A percentile compares a stretch with the other conserved stretches of the same genome.
Conservation (phyloP, 139 green algal genomes). For the Parachlorella kessleri region DNA sequence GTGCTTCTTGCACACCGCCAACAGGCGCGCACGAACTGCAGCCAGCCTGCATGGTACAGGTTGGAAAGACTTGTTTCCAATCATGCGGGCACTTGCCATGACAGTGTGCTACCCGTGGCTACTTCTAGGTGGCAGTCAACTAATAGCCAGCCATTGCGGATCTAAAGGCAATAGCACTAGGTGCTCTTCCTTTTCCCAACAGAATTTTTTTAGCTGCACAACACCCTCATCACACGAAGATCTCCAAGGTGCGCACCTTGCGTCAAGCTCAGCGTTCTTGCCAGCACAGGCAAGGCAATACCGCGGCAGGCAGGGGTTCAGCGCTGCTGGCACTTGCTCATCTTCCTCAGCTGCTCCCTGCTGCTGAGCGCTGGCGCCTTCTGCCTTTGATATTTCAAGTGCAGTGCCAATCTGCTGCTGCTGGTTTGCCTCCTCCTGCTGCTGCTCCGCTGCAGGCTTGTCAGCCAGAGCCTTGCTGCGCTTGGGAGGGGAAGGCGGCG, state of each 20-base stretch:
- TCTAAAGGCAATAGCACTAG: no score
- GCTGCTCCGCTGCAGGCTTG: not conserved
- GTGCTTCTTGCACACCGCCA: constrained; percentile 1
- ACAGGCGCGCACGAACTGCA: not conserved
- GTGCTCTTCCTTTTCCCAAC: no score
- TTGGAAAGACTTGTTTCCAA: no score
- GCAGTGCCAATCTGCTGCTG: not conserved
- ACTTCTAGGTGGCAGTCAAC: no score
- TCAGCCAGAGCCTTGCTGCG: not conserved
- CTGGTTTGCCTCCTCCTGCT: not conserved
- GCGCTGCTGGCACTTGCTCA: no score
- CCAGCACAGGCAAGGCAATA: constrained; percentile 22
- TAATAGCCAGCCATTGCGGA: no score
- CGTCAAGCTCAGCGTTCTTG: not conserved
- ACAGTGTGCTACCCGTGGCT: no score
- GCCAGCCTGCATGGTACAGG: no score
- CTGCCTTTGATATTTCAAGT: not conserved
- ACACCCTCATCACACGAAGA: no score
- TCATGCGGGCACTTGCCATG: no score
- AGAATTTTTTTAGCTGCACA: no score
- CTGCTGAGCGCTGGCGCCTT: constrained; percentile 1
- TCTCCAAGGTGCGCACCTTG: no score
- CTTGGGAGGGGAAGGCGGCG: not conserved
- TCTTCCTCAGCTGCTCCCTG: constrained; percentile 1
- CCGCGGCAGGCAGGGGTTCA: constrained; percentile 40